Base-by-base conservation (phyloP, 2,329 filamentous ascomycete genomes). In the Phoma sp. region DNA sequence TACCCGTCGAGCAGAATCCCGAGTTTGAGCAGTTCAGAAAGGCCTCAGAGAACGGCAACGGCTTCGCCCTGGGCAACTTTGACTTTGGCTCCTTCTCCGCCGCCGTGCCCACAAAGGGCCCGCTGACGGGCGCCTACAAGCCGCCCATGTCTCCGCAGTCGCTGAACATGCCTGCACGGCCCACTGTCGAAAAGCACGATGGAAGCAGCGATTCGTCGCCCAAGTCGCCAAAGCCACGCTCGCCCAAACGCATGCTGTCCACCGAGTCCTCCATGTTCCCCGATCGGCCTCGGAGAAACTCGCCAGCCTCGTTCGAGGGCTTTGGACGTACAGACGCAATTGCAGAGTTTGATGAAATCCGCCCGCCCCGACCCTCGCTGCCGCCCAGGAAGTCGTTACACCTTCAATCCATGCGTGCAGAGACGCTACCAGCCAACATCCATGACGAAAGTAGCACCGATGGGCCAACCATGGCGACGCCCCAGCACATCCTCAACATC, bases 1-100 rank as follows among this genome's bases (percentile, higher is more conserved):
- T 92, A 6, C 84, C 90, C 0, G 78, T 91, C 45, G 89, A 94
- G 66, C 85, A 88, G 31, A 92, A 93, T 66, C 85, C 89, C 6
- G 88, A 92, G n/a, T 94, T 90, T 60, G 91, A 94, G 71, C 88
- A 89, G 2, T 94, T 96, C 71, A 83, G 82, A 64, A 85, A 83
- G 60, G 88, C 92, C 68, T 74, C 74, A 15, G 90, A 93, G 67
- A 81, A 84, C 32, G 88, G 87, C 63, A 73, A 71, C 21, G 78
- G 76, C 47, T 80, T 75, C 51, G 68, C 79, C 6, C 61, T 75
- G 37, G 77, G 76, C 25, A 75, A 67, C 19, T 71, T 81, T 52
- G 73, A 75, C 43, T 80, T 80, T 68, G 75, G 71, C 21, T 70
- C 75, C 51, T 65, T 63, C 27, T 61, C 64, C 24, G 69, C 73